Evolutionary conservation across 2,329 filamentous ascomycete genomes (phyloP).

Genomic region (Xylariaceae sp.): DNA sequence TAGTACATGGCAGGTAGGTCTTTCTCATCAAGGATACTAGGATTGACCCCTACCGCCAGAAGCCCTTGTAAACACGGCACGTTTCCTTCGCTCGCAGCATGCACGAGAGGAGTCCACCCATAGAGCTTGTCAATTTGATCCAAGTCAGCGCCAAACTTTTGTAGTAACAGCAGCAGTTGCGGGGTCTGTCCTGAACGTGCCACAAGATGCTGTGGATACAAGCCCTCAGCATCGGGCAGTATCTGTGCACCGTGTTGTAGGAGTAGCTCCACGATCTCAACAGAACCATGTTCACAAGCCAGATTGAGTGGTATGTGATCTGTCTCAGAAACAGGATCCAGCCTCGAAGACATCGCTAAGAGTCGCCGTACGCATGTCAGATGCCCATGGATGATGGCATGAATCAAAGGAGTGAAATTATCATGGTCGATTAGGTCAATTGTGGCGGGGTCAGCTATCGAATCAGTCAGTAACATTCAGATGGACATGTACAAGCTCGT

Average conservation of each 20-base stretch:
- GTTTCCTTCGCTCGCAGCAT: slow-evolving; percentile 94
- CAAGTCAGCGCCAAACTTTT: slow-evolving; percentile 82
- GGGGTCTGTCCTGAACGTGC: slow-evolving; percentile 82
- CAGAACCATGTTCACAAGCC: slow-evolving; percentile 87
- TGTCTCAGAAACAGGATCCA: slow-evolving; percentile 79
- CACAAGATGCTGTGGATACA: slow-evolving; percentile 96
- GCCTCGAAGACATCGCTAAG: slow-evolving; percentile 71
- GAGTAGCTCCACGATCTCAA: slow-evolving; percentile 79
- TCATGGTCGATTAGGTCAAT: slow-evolving; percentile 91
- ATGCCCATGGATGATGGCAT: slow-evolving; percentile 87
- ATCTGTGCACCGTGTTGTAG: slow-evolving; percentile 76
- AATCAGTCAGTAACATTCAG: slow-evolving; percentile 4
- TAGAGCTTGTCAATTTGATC: slow-evolving; percentile 94
- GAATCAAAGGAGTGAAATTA: slow-evolving; percentile 93
- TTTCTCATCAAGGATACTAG: slow-evolving; percentile 84
- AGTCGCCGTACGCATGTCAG: slow-evolving; percentile 75
- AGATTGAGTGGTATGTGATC: slow-evolving; percentile 94
- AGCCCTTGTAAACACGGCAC: slow-evolving; percentile 81
- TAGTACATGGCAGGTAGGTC: slow-evolving; percentile 95
- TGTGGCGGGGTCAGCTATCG: slow-evolving; percentile 62
- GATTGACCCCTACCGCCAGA: slow-evolving; percentile 72
- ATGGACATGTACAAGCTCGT: slow-evolving; percentile 6
- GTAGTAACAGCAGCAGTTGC: slow-evolving; percentile 72
- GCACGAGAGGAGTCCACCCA: slow-evolving; percentile 94
- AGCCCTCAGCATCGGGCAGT: slow-evolving; percentile 89